These are phyloP conservation scores for Fusarium bulbicola DNA, from an alignment of 2,329 filamentous ascomycete species.

Conservation along the genomic window DNA sequence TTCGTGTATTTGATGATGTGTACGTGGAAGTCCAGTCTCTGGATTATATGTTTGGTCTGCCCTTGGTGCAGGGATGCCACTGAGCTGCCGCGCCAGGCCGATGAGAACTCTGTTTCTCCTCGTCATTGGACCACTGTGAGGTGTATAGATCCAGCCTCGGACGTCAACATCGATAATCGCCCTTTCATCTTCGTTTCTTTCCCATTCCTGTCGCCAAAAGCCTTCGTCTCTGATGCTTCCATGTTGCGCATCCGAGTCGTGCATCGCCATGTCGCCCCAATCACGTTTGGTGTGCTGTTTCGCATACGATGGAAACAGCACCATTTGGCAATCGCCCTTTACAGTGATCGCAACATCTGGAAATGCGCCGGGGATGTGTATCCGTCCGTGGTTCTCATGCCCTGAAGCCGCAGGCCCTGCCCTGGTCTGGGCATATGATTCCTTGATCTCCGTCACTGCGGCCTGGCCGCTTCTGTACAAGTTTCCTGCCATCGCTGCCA, in stretches of 20 bases:
- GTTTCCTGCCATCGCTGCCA: slow-evolving; percentile 71
- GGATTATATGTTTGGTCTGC: slow-evolving; percentile 45
- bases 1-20: slow-evolving; percentile 51
- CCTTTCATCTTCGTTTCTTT: slow-evolving; percentile 80
- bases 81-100: slow-evolving; percentile 85
- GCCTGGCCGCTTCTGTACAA: slow-evolving; percentile 65
- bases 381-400: slow-evolving; percentile 43
- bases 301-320: slow-evolving; percentile 94
- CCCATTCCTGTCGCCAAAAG: slow-evolving; percentile 83
- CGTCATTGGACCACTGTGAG: slow-evolving; percentile 84
- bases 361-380: slow-evolving; percentile 76
- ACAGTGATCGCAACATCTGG: slow-evolving; percentile 84
- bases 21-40: slow-evolving; percentile 30
- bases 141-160: slow-evolving; percentile 92
- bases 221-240: slow-evolving; percentile 68
- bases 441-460: slow-evolving; percentile 66
- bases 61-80: slow-evolving; percentile 80
- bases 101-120: slow-evolving; percentile 88
- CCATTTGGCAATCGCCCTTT: slow-evolving; percentile 88
- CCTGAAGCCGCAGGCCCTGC: slow-evolving; percentile 45
- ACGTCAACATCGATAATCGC: slow-evolving; percentile 95
- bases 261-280: slow-evolving; percentile 45
- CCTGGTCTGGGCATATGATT: slow-evolving; percentile 66
- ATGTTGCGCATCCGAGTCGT: slow-evolving; percentile 44
- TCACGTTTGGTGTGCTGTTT: slow-evolving; percentile 70